Evolutionary conservation across 139 green algal genomes (phyloP), one percentile per base, ranked within the genome.

Genomic region (Picochlorum costavermella): DNA sequence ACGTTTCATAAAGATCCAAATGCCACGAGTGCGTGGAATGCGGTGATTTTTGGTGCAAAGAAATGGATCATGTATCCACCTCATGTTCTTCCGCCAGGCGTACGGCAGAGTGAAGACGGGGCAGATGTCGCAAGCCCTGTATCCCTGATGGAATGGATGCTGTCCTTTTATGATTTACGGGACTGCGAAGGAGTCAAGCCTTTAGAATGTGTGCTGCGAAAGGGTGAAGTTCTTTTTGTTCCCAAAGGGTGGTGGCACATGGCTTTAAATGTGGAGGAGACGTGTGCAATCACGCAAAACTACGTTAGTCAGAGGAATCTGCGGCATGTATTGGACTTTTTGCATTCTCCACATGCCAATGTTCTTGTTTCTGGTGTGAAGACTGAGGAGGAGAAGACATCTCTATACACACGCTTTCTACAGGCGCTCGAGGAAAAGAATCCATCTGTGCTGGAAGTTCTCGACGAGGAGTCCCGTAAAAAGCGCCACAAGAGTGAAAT

Each of bases 1-100:
- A 65, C 53, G 36, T 75, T 48, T 37, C 73, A 79, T 57, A 55
- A 70, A 9, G 92, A 98, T 71, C 92, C 92, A 40, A 97, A 96
- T 71, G 64, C 79, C 23, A 97, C 88, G 5, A 88, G 64, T 26
- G 93, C 93, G 6, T 98, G 92, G 92, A 99, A 99, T 62, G 87
- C 88, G 2, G 87, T 96, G 26, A 65, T 96, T 36, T 56, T 61
- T 10, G 90, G 89, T 62, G 53, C 63, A 55, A 98, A 98, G 76
- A 95, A 94, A 69, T 97, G 90, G 90, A 75, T 96, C 10, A 29
- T 98, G 50, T 97, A 86, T 75, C 92, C 93, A 4, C 93, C 88
- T 10, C 49, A 70, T 25, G 57, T 50, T 20, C 50, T 70, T 2
- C 90, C 92, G 3, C 93, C 93, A 6, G 86, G 86, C 14, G 53